Base-by-base conservation (phyloP, 169 alveolate species). In the Cryptosporidium ubiquitum region DNA sequence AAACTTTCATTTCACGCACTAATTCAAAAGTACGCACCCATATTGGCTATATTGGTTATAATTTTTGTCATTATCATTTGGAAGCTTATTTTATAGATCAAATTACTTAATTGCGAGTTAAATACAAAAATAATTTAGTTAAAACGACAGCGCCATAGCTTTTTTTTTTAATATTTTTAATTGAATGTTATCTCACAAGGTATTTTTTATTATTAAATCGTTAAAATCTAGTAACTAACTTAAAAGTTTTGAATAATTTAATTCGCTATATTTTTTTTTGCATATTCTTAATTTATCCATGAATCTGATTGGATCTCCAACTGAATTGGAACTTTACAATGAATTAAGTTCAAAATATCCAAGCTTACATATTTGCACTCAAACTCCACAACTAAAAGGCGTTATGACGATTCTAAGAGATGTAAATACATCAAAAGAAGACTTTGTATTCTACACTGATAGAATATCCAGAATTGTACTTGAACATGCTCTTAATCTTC, bases 21-120 rank as follows among this genome's bases (percentile, higher is more conserved):
- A 39, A 42, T 91, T 58, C 92, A 85, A 74, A 86, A 84, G 57
- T 92, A 92, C 37, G 94, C 93, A 42, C 93, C 93, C 16, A 44
- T 79, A 18, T 42, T 71, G 31, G 71, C 91, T 23, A 29, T 92
- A 12, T 70, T 31, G 7, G 37, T 47, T 18, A 44, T 92, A 52
- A 3, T 91, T 20, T 57, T 85, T 20, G 37, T 86, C 14, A 20
- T 92, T 6, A 9, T 92, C n/a, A 5, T 84, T 3, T 92, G 93
- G 92, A 79, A 79, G 40, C 42, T 79, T 12, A 26, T 79, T 4
- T 26, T 61, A 18, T 79, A 64, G 4, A 9, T 55, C 3, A 55
- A 26, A 55, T 55, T 55, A 20, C 37, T n/a, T 14, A 20, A 23
- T 52, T 42, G n/a, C 16, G 51, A 18, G n/a, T 7, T 42, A 42